Conservation (phyloP, 164 flowering plant species). For the Euptelea pleiosperma region DNA sequence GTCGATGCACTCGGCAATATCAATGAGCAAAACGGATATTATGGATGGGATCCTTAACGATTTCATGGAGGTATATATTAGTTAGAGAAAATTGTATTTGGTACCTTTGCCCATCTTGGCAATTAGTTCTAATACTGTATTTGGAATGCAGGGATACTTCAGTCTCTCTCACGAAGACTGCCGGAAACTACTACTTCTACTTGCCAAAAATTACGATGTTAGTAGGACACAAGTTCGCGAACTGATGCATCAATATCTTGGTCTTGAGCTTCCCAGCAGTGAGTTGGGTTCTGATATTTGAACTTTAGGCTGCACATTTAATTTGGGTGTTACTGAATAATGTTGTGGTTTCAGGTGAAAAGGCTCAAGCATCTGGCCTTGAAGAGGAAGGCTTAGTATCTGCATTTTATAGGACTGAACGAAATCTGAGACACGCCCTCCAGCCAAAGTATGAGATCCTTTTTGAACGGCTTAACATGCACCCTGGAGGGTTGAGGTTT, state of each 20-base stretch:
- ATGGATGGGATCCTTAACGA: slow-evolving; percentile 58
- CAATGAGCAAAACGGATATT: slow-evolving; percentile 71
- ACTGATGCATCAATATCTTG: slow-evolving; percentile 77
- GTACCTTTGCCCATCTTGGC: neutral
- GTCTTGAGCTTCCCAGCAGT: slow-evolving; percentile 60
- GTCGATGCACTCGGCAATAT: slow-evolving; percentile 62
- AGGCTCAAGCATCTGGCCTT: slow-evolving; percentile 24
- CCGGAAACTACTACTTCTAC: slow-evolving; percentile 41
- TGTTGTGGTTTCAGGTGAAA: slow-evolving; percentile 38
- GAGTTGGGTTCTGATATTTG: slow-evolving; percentile 18
- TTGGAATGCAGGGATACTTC: slow-evolving; percentile 59
- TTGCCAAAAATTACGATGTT: slow-evolving; percentile 78
- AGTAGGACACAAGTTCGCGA: slow-evolving; percentile 63
- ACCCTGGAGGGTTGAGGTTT: slow-evolving; percentile 83
- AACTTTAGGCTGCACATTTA: neutral
- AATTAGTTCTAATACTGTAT: slow-evolving; percentile 11
- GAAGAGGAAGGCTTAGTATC: slow-evolving; percentile 55
- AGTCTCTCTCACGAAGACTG: slow-evolving; percentile 55
- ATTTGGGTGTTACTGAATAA: neutral
- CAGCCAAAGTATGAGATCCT: slow-evolving; percentile 78
- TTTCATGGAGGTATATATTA: slow-evolving; percentile 59
- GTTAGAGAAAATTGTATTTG: neutral
- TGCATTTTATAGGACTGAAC: slow-evolving; percentile 70
- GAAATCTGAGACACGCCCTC: slow-evolving; percentile 74
- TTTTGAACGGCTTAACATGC: slow-evolving; percentile 78